These are phyloP conservation scores for Periconia macrospinosa DNA, from an alignment of 2,329 filamentous ascomycete genomes.

Conservation along the genomic window DNA sequence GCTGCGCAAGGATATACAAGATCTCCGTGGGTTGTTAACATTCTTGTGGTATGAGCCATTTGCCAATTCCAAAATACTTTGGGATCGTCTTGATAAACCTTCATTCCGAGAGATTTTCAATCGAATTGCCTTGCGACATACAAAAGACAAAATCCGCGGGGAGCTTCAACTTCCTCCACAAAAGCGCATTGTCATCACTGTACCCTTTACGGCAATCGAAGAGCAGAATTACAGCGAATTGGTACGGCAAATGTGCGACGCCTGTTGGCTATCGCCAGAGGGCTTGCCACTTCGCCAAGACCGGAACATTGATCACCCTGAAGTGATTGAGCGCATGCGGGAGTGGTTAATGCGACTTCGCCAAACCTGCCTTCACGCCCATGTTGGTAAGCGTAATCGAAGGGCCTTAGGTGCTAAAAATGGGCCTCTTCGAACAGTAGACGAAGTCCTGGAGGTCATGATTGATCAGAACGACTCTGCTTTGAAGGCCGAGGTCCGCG, in stretches of 20 bases:
- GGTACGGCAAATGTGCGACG: slow-evolving; percentile 73
- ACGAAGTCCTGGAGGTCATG: slow-evolving; percentile 88
- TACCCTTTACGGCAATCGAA: slow-evolving; percentile 88
- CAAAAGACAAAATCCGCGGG: slow-evolving; percentile 75
- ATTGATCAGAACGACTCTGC: slow-evolving; percentile 76
- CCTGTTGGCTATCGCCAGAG: slow-evolving; percentile 64
- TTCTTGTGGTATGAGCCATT: slow-evolving; percentile 83
- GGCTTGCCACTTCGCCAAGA: slow-evolving; percentile 64
- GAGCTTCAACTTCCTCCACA: slow-evolving; percentile 82
- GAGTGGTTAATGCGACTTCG: slow-evolving; percentile 75
- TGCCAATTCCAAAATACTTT: slow-evolving; percentile 64
- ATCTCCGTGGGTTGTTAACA: slow-evolving; percentile 77
- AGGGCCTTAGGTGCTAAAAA: slow-evolving; percentile 62
- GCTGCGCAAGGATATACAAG: slow-evolving; percentile 74
- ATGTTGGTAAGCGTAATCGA: slow-evolving; percentile 71
- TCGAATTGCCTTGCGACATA: slow-evolving; percentile 77
- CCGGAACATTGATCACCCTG: slow-evolving; percentile 66
- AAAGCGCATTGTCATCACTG: slow-evolving; percentile 81
- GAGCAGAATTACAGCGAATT: slow-evolving; percentile 83
- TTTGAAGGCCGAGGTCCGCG: slow-evolving; percentile 70
- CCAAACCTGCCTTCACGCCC: slow-evolving; percentile 83
- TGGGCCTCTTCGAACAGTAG: slow-evolving; percentile 75
- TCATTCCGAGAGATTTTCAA: slow-evolving; percentile 72
- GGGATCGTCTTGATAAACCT: slow-evolving; percentile 69
- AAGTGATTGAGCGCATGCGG: slow-evolving; percentile 71